A percentile compares a stretch with the other conserved stretches of the same genome.
Conservation (phyloP, 2,329 filamentous ascomycete species). For the Sarocladium brachiariae region DNA sequence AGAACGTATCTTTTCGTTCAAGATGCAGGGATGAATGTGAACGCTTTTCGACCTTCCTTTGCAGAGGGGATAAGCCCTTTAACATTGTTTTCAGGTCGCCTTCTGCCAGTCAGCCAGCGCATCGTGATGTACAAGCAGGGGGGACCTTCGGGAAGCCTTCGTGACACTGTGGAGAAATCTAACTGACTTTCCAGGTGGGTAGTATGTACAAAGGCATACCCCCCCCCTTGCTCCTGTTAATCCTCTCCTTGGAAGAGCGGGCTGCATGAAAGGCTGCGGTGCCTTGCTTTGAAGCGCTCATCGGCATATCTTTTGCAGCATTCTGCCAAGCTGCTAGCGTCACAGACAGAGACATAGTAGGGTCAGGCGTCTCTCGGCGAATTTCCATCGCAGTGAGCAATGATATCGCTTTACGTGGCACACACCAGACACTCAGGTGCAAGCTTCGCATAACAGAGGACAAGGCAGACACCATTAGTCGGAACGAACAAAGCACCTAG, state of each 20-base stretch:
- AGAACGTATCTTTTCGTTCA: not conserved
- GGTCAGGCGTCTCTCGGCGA: not conserved
- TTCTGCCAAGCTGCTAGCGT: not conserved
- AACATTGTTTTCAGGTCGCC: not conserved
- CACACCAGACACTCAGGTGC: too few species aligned
- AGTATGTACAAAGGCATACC: too few species aligned
- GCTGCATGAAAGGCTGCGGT: not conserved
- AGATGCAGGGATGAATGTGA: not conserved
- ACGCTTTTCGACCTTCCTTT: not conserved
- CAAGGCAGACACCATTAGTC: too few species aligned
- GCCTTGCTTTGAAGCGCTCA: not conserved
- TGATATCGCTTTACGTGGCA: not conserved
- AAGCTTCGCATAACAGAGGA: too few species aligned
- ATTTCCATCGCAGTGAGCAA: not conserved
- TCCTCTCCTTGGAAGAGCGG: not conserved
- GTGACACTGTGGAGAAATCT: slow-evolving; percentile 4
- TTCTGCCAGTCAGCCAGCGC: not conserved
- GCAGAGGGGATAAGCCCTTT: not conserved
- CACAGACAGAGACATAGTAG: not conserved
- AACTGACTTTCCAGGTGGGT: too few species aligned
- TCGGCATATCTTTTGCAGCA: not conserved
- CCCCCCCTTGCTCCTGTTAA: too few species aligned
- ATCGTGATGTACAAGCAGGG: not conserved
- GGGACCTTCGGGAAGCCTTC: slow-evolving; percentile 4
- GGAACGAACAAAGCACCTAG: too few species aligned